These are phyloP conservation scores for Candida boidinii DNA, from an alignment of 805 yeast species.

Conservation along the genomic window DNA sequence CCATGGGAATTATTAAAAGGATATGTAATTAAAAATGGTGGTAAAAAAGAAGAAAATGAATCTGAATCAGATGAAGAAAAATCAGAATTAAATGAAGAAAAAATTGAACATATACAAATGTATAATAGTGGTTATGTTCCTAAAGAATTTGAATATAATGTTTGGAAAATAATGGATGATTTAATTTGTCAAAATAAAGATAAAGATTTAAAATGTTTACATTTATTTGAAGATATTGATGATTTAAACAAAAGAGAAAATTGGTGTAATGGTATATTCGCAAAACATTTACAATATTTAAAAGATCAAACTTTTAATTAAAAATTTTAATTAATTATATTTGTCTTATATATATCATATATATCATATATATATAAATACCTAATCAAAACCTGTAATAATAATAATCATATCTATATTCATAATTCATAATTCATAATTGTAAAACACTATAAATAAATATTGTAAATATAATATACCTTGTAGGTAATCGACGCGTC, in stretches of 20 bases:
- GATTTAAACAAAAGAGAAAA: conserved; percentile 5
- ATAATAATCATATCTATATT: no score
- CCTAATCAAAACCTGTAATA: no score
- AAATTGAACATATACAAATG: conserved; percentile 6
- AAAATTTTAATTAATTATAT: no score
- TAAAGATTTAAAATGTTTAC: conserved; percentile 6
- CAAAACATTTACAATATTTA: conserved; percentile 9
- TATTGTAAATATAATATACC: no score
- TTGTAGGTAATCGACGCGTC: no score
- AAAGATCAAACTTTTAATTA: conserved; percentile 1
- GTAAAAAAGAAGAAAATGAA: neutral
- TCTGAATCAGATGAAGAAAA: neutral
- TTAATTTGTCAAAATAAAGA: conserved; percentile 9
- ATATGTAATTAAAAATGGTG: conserved; percentile 7
- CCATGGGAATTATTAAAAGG: conserved; percentile 32
- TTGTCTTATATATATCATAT: no score
- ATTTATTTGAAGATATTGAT: no score
- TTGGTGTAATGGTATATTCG: conserved; percentile 10
- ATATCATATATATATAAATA: no score
- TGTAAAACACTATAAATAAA: no score
- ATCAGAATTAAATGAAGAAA: neutral
- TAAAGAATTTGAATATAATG: conserved; percentile 12
- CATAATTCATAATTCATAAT: no score
- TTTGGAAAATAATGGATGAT: conserved; percentile 15
- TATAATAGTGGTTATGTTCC: conserved; percentile 7